Evolutionary conservation across 1,284 basidiomycete genomes (phyloP), one percentile per base, ranked within the genome.

Genomic region (Mycena citricolor): DNA sequence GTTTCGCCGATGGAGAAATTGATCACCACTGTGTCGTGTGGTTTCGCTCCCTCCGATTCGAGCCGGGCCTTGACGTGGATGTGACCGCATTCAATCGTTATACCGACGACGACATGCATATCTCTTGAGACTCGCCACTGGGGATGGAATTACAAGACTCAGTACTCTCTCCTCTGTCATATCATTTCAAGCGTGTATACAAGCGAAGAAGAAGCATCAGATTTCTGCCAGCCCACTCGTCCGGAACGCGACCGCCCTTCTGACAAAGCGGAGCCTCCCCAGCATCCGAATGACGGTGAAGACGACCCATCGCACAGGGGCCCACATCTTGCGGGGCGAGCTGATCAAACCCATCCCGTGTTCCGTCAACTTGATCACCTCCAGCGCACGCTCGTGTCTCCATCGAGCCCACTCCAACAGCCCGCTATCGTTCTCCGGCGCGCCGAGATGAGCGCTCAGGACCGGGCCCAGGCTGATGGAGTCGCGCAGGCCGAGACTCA

Each of bases 401-500:
- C 22, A 2, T 4, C 22, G 25, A 2, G 33, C 49, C 49, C 49
- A 51, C 1, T 41, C 38, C 4, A 14, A 30, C 10, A 47, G 26
- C 31, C 37, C 21, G 6, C 5, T 21, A 12, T 51, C 39, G 8
- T 21, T 20, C 4, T 10, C 14, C 0, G n/a, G n/a, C n/a, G n/a
- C n/a, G 6, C 25, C 35, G 24, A 31, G 24, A 12, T 41, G 22
- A 31, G 39, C 21, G 2, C 23, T 28, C 11, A 51, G 45, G 20
- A 26, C 45, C 12, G 41, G 55, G 16, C 62, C 68, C 1, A 70
- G 56, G 26, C 57, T 57, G 17, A 69, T 58, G 1, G 68, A 67
- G 46, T 73, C 71, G 20, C 70, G 64, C n/a, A 73, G 59, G 7
- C 68, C 68, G 10, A 71, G 63, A 34, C 71, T 71, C 68, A 73